Base-by-base conservation (phyloP, 495 filamentous ascomycete genomes). In the Tuber microsphaerosporum region DNA sequence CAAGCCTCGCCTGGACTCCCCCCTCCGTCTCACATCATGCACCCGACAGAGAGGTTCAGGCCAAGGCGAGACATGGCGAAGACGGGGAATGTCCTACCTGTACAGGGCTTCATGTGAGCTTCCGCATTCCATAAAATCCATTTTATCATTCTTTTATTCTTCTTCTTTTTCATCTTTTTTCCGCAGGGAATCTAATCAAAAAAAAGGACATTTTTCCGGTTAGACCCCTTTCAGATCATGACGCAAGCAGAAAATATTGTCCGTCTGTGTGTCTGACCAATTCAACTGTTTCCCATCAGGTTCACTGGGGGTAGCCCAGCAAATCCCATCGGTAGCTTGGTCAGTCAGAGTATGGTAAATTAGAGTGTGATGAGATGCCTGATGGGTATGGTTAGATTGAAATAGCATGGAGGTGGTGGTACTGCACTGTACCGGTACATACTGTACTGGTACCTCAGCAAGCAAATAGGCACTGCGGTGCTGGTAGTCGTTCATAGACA, bases 31-130 rank as follows among this genome's bases (percentile, higher is more conserved):
- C 77, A 79, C 77, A 79, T 51, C 70, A 70, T 79, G 73, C 76
- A 79, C 77, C 77, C 77, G 77, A 79, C 76, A 34, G 77, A 73
- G 41, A 75, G 77, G 77, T 79, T 79, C 73, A 77, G 75, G 70
- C 61, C 72, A 79, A 79, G 77, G 78, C 76, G 77, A 73, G 77
- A 73, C 74, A 79, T 70, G 74, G 69, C 46, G 69, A 78, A 61
- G 75, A 79, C 72, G 76, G 77, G 73, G 51, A 61, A 61, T 31
- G 14, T 61, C 51, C 51, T 31, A 10, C 48, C 22, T 51, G 48
- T n/a, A 31, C 51, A 61, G 69, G 72, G 48, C 76, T 77, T 39
- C 45, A 77, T 78, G 76, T 73, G 65, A 78, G 71, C 69, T 70
- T 74, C 75, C 75, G 46, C 75, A 76, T 45, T 26, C 71, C 71